Conservation (phyloP, 768 basidiomycete species). For the Lentinus tigrinus region DNA sequence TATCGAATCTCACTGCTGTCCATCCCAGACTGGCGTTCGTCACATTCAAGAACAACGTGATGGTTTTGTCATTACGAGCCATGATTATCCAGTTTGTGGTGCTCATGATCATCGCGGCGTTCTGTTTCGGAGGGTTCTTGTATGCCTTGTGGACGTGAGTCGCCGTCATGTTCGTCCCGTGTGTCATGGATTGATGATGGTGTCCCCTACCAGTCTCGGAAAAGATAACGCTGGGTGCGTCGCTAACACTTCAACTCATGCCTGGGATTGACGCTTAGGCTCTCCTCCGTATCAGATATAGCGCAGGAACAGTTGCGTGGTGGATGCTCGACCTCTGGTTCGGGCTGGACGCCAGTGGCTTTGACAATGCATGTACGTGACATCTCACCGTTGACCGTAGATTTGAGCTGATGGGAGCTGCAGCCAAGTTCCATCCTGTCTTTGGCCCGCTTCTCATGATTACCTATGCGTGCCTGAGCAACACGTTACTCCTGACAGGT, state of each 20-base stretch:
- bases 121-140: slow-evolving; percentile 90
- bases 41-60: slow-evolving; percentile 75
- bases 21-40: slow-evolving; percentile 86
- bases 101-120: slow-evolving; percentile 83
- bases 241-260: background rate
- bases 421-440: slow-evolving; percentile 76
- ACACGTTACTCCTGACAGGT: slow-evolving; percentile 90
- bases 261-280: background rate
- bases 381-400: slow-evolving; percentile 1
- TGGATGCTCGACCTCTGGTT: slow-evolving; percentile 96
- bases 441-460: slow-evolving; percentile 93
- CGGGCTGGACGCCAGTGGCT: slow-evolving; percentile 91
- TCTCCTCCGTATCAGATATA: slow-evolving; percentile 21
- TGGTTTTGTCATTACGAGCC: slow-evolving; percentile 81
- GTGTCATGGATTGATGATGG: background rate
- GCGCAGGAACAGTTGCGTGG: slow-evolving; percentile 70
- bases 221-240: slow-evolving; percentile 47
- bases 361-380: slow-evolving; percentile 73
- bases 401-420: background rate
- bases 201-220: slow-evolving; percentile 49
- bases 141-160: slow-evolving; percentile 94
- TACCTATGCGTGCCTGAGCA: slow-evolving; percentile 87
- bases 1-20: background rate
- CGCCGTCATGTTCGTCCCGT: background rate
- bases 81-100: slow-evolving; percentile 89